Evolutionary conservation across 768 basidiomycete species (phyloP).

Genomic region (Dioszegia hungarica): DNA sequence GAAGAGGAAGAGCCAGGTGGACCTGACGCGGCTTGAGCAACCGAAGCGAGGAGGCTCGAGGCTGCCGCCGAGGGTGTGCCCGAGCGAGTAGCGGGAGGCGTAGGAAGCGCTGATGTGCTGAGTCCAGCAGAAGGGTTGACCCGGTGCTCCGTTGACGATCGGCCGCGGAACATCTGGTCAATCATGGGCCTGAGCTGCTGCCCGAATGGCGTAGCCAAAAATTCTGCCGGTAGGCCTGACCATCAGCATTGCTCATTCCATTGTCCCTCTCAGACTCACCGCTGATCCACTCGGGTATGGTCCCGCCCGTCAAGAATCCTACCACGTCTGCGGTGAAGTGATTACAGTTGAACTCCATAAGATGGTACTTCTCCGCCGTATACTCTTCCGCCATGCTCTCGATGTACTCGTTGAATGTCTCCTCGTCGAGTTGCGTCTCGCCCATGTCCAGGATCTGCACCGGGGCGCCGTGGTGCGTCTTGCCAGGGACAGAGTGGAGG

Average conservation of each 20-base stretch:
- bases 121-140: slow-evolving; percentile 11
- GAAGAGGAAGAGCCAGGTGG: slow-evolving; percentile 36
- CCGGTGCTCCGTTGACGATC: slow-evolving; percentile 52
- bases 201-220: slow-evolving; percentile 84
- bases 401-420: slow-evolving; percentile 80
- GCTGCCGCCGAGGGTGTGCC: slow-evolving; percentile 52
- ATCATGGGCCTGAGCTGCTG: slow-evolving; percentile 81
- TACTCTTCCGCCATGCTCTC: slow-evolving; percentile 69
- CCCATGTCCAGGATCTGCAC: slow-evolving; percentile 38
- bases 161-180: slow-evolving; percentile 75
- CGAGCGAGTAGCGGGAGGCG: slow-evolving; percentile 44
- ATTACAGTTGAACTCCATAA: slow-evolving; percentile 87
- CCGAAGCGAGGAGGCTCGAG: slow-evolving; percentile 52
- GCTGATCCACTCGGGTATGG: slow-evolving; percentile 76
- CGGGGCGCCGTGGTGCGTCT: slow-evolving; percentile 58
- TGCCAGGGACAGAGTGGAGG: slow-evolving; percentile 63
- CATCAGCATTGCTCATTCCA: neutral
- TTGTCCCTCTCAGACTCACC: slow-evolving; percentile 55
- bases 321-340: slow-evolving; percentile 85
- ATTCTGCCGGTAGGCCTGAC: slow-evolving; percentile 56
- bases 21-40: slow-evolving; percentile 45
- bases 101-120: slow-evolving; percentile 15
- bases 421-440: slow-evolving; percentile 61
- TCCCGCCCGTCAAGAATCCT: slow-evolving; percentile 77
- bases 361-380: slow-evolving; percentile 70